Base-by-base conservation (phyloP, 2,329 filamentous ascomycete species). In the Venturia carpophila region DNA sequence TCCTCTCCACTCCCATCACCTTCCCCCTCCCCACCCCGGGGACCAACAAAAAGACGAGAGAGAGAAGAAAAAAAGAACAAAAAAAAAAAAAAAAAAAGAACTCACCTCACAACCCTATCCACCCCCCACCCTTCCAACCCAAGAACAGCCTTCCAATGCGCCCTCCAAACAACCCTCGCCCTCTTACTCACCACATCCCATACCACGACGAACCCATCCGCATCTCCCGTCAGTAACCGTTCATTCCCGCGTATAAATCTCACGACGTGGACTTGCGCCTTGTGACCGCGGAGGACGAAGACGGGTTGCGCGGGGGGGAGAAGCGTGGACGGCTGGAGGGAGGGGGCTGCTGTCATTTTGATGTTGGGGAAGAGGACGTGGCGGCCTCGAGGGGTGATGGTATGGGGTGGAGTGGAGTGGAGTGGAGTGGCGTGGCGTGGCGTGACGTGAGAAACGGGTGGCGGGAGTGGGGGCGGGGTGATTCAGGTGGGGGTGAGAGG, bases 111-210 rank as follows among this genome's bases (percentile, higher is more conserved):
- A 66, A 97, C 78, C 69, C 83, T 88, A 67, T 89, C 85, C n/a
- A 76, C 69, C 2, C 83, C 85, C 87, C 92, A 96, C 43, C 81
- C 85, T 60, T 82, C 82, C 49, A 94, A 80, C 4, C 87, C 90
- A 19, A 97, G 80, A 37, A 97, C 87, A 24, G 90, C 84, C 42
- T 84, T 88, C 56, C 85, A 80, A 74, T 99, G 94, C 0, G 91
- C 90, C 71, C 84, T 87, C 94, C 94, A 99, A 3, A 94, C 90
- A 1, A 88, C 90, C 10, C 86, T 81, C 0, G 93, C 85, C 42
- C 94, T 84, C 80, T 95, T 92, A 63, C 87, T 90, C 34, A 87
- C 83, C 47, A 96, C 79, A 73, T 90, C 88, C 94, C 94, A 99
- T 27, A 92, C 78, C 7, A 96, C 83, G 42, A 96, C 81, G 82